These are phyloP conservation scores for Candida silvatica DNA, from an alignment of 805 yeast species.

Conservation along the genomic window DNA sequence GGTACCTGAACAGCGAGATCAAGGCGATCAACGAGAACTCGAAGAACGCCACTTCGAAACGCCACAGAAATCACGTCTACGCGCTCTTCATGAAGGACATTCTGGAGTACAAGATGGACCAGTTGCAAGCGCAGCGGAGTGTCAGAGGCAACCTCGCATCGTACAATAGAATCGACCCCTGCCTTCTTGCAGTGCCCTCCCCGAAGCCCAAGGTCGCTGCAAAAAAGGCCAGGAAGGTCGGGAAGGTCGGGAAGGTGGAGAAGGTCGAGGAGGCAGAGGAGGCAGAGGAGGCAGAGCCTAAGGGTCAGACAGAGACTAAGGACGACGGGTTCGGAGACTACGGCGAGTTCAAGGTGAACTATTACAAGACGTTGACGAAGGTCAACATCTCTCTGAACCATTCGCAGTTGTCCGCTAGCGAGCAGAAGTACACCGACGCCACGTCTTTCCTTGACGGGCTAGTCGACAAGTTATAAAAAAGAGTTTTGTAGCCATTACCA, in stretches of 20 bases:
- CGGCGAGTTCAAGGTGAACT: constrained; percentile 15
- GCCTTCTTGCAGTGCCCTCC: too few species aligned
- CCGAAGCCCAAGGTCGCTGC: too few species aligned
- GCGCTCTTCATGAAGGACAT: constrained; percentile 21
- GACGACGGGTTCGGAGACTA: constrained; percentile 1
- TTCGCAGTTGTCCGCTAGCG: constrained; percentile 3
- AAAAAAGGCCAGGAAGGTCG: too few species aligned
- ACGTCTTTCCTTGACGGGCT: constrained; percentile 3
- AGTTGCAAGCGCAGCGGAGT: constrained; percentile 12
- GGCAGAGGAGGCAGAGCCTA: constrained; percentile 2
- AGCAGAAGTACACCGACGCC: background rate
- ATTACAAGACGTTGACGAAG: constrained; percentile 11
- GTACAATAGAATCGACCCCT: constrained; percentile 8
- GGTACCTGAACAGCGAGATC: constrained; percentile 16
- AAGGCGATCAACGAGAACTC: constrained; percentile 17
- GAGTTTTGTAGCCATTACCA: too few species aligned
- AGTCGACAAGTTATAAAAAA: background rate
- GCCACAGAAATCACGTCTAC: constrained; percentile 18
- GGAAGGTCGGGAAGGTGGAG: too few species aligned
- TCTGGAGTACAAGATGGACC: constrained; percentile 11
- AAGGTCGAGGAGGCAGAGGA: constrained; percentile 3
- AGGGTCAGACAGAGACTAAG: background rate
- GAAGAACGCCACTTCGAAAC: constrained; percentile 14
- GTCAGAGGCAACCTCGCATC: constrained; percentile 19
- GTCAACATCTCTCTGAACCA: constrained; percentile 8